phyloP scores from a whole-genome alignment of 345 rosid species.

The Populus simonii region DNA sequence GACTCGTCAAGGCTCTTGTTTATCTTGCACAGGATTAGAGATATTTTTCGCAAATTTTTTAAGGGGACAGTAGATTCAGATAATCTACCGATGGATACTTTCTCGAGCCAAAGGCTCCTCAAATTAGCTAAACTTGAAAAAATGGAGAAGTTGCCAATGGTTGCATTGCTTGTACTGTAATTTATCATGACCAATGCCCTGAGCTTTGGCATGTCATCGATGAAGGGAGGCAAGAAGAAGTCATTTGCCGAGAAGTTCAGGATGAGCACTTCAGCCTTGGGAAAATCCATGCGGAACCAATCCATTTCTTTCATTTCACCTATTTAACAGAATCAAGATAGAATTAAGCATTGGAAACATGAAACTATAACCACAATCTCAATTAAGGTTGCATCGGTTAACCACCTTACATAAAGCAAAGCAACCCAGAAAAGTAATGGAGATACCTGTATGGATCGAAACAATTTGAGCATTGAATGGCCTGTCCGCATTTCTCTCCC shows the following conservation, averaged over 20 bases:
- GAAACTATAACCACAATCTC: neutral
- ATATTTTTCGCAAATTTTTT: slow-evolving; percentile 53
- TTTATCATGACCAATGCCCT: slow-evolving; percentile 71
- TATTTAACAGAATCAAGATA: slow-evolving; percentile 21
- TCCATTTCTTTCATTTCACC: slow-evolving; percentile 80
- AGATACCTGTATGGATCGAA: slow-evolving; percentile 72
- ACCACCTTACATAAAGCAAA: neutral
- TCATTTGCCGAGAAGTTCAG: slow-evolving; percentile 59
- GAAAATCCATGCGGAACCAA: slow-evolving; percentile 78
- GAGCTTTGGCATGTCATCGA: slow-evolving; percentile 67
- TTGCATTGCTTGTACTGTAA: slow-evolving; percentile 48
- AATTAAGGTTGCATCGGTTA: neutral
- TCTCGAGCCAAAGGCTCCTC: slow-evolving; percentile 89
- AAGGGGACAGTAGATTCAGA: slow-evolving; percentile 42
- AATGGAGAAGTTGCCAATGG: slow-evolving; percentile 50
- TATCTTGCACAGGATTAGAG: slow-evolving; percentile 73
- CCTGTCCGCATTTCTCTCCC: slow-evolving; percentile 66
- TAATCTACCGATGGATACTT: slow-evolving; percentile 49
- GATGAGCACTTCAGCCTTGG: slow-evolving; percentile 80
- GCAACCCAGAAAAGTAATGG: neutral
- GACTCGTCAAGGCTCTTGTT: slow-evolving; percentile 53
- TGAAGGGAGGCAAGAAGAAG: slow-evolving; percentile 77
- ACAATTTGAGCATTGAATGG: slow-evolving; percentile 71
- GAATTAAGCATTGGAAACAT: neutral
- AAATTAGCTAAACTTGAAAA: slow-evolving; percentile 49